Evolutionary conservation across 495 filamentous ascomycete species (phyloP), one percentile per base, ranked within the genome.

Genomic region (Trichoderma virens): DNA sequence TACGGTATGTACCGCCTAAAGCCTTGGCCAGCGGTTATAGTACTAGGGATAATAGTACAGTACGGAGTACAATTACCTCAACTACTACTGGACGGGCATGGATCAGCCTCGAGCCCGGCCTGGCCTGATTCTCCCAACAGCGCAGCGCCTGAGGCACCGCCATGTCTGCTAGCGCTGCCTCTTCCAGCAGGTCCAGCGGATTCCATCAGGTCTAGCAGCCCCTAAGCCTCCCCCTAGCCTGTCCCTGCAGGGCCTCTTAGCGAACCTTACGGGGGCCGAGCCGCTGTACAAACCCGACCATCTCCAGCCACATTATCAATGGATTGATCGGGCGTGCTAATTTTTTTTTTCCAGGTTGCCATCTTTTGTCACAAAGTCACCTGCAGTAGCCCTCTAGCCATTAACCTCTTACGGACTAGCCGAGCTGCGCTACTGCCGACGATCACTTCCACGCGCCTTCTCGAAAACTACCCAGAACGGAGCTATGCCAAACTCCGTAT

Each of bases 181-280:
- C 23, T 56, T 30, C 51, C 13, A 56, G 47, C 47, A 56, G 47
- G 47, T 31, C 51, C 25, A 27, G 27, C 51, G 13, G 23, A 25
- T 16, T 31, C 51, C 25, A 27, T 9, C 51, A 28, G 23, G 51
- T 16, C 51, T 30, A 56, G 51, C 43, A 56, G 9, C 25, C n/a
- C n/a, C n/a, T n/a, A n/a, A n/a, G n/a, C n/a, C n/a, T n/a, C n/a
- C n/a, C n/a, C n/a, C n/a, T n/a, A n/a, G n/a, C n/a, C n/a, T n/a
- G n/a, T n/a, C 16, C 45, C 20, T 7, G 23, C 23, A 25, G 51
- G 51, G 51, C 51, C 51, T 56, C 7, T 6, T 56, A 56, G 51
- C 51, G 51, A 56, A 56, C 51, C 51, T 56, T 56, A 56, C 51
- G 51, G 51, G 51, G 51, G 51, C 51, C 51, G 51, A 56, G 51